Evolutionary conservation across 2,329 filamentous ascomycete species (phyloP), one percentile per base, ranked within the genome.

Genomic region (Paraphoma sp.): DNA sequence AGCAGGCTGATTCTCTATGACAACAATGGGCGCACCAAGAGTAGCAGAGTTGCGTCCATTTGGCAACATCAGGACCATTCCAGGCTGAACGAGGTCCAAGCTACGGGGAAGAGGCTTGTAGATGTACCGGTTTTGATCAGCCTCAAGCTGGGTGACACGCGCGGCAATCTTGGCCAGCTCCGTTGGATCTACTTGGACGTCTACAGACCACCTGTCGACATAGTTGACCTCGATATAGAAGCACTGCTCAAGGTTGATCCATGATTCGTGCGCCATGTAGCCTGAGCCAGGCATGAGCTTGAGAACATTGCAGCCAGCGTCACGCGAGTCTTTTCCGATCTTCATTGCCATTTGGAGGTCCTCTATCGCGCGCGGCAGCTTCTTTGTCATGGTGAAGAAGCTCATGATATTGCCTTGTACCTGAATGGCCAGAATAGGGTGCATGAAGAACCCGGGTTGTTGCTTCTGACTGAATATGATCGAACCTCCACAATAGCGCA

Each of bases 51-150:
- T 29, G 1, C 43, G 29, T 10, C 43, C 44, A 16, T 69, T 65
- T 3, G 30, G 48, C n/a, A 68, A 36, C 60, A 70, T 62, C 33
- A 68, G 16, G 10, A 67, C 45, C 2, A 56, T 62, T 4, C 64
- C 66, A 1, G 57, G 52, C 7, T 11, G 17, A 4, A 62, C 33
- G 4, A 7, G 4, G 10, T 29, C 56, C 41, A 69, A 53, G 30
- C 60, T 45, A 7, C 51, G 59, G 4, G 41, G 45, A 3, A 68
- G 51, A 0, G 63, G 63, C 51, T 69, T 67, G 60, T 67, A 70
- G 14, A 68, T 52, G 46, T 52, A 68, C 3, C 66, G 57, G 28
- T 68, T 70, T 47, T 68, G 64, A 4, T 57, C n/a, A 7, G 59
- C 57, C 48, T 70, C 67, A 2, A 68, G 53, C 36, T 55, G 17